Base-by-base conservation (phyloP, 2,329 filamentous ascomycete species). In the Cryphonectria naterciae region DNA sequence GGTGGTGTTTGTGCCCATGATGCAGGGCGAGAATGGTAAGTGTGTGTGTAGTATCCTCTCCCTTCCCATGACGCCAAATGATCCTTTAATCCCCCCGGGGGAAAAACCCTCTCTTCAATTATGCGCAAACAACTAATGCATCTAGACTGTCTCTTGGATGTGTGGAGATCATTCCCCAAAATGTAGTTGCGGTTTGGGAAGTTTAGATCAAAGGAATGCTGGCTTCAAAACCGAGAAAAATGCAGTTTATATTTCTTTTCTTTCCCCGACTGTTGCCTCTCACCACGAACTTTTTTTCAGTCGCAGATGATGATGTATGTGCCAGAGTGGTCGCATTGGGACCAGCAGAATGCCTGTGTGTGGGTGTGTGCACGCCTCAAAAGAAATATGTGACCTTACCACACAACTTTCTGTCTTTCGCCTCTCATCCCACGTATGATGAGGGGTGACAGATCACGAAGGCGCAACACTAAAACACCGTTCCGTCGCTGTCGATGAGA, bases 401-500 rank as follows among this genome's bases (percentile, higher is more conserved):
- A 22, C 35, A 22, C 35, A 35, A 13, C 7, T 39, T 39, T 65
- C 15, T 28, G 15, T 7, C 17, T 61, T 10, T 61, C 32, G 35
- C 8, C 19, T 39, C 43, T 46, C 65, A 60, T 32, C 54, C 56
- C 25, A 8, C 28, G 13, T 43, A 8, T 41, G 32, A 39, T 13
- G 43, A 25, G 32, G 19, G 64, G 13, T 62, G 54, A 37, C 65
- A 46, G 39, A 69, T 52, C 56, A 67, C 69, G 64, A 58, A 65
- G 71, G 71, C 66, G 68, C 71, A 71, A 15, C 69, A 70, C 80
- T 89, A 97, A 80, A 99, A 98, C 75, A 99, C 93, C 35, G 96
- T 98, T 73, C 96, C 96, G 80, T 99, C 96, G 74, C 94, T 97
- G 75, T 97, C 88, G 76, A 98, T 98, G 83, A 98, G 91, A 78